Evolutionary conservation across 2,329 filamentous ascomycete species (phyloP).

Genomic region (Teratosphaeria viscida): DNA sequence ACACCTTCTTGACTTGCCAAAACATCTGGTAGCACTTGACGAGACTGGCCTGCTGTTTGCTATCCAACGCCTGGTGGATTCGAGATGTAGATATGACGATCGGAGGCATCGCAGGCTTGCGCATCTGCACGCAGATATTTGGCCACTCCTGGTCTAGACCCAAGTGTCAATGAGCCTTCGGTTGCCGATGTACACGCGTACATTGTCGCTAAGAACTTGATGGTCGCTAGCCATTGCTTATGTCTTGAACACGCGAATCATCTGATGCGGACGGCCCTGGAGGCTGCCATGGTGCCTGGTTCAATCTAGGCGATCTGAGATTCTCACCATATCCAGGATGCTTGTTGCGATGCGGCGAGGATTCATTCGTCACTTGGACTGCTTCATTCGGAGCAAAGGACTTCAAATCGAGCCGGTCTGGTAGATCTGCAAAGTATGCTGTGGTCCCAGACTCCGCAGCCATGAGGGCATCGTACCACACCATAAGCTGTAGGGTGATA

Average conservation of each 20-base stretch:
- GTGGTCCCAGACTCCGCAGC: conserved; percentile 4
- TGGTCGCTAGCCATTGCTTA: not conserved
- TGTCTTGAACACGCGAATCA: not conserved
- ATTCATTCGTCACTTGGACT: conserved; percentile 3
- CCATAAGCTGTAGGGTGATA: conserved; percentile 7
- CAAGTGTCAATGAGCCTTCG: too few species aligned
- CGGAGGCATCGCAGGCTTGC: too few species aligned
- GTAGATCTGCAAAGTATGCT: conserved; percentile 5
- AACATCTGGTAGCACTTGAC: too few species aligned
- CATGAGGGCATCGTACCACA: conserved; percentile 8
- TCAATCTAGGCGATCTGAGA: not conserved
- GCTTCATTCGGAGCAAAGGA: conserved; percentile 3
- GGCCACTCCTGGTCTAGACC: too few species aligned
- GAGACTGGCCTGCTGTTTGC: too few species aligned
- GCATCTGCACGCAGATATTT: too few species aligned
- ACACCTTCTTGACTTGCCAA: too few species aligned
- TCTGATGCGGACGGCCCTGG: not conserved
- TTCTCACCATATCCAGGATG: conserved; percentile 4
- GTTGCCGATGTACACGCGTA: too few species aligned
- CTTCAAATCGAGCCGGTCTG: not conserved
- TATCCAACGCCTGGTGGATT: too few species aligned
- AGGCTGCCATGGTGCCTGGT: not conserved
- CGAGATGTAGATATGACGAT: too few species aligned
- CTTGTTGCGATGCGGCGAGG: conserved; percentile 2
- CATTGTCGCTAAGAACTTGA: not conserved